Base-by-base conservation (phyloP, 2,329 filamentous ascomycete genomes). In the Hymenoscyphus fraxineus region DNA sequence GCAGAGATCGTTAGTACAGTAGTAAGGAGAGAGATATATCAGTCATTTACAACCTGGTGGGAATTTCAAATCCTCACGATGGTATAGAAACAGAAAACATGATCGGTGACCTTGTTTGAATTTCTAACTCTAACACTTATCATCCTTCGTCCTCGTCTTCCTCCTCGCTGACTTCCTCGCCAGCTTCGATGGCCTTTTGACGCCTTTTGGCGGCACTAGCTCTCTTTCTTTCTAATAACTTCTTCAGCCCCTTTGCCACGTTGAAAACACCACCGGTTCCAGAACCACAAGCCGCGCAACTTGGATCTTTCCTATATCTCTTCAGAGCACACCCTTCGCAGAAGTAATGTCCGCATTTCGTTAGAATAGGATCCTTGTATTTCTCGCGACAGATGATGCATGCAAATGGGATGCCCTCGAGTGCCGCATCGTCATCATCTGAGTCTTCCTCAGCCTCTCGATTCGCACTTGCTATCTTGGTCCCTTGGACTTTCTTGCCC, bases 321-420 rank as follows among this genome's bases (percentile, higher is more conserved):
- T 91, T 87, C 71, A 98, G 80, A 32, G 95, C 95, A 77, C 95
- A 99, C 0, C 84, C 82, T 76, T 97, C 91, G 75, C 95, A 99
- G 74, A 98, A 98, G 77, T 98, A 98, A 76, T 99, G 95, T 0
- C 92, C 91, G 70, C 95, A 99, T 69, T 92, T 90, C 13, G 95
- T 98, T 31, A 94, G 80, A 13, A 98, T 85, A 0, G 95, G 94
- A 64, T 85, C 81, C 63, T 72, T 73, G 58, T 58, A 82, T 78
- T n/a, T 79, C 60, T 75, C 70, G 66, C 65, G 67, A 65, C 76
- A 75, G 58, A 76, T 72, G 57, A 76, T 73, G 61, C 74, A 76
- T 4, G 73, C 74, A 66, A 76, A 76, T 1, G 74, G 74, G 12
- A 76, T 75, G 6, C 71, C 71, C 61, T 75, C 74, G 38, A 76